A percentile compares a stretch with the other conserved stretches of the same genome.
These are phyloP conservation scores for Datisca glomerata DNA, from an alignment of 306 rosid species.

Conservation along the genomic window DNA sequence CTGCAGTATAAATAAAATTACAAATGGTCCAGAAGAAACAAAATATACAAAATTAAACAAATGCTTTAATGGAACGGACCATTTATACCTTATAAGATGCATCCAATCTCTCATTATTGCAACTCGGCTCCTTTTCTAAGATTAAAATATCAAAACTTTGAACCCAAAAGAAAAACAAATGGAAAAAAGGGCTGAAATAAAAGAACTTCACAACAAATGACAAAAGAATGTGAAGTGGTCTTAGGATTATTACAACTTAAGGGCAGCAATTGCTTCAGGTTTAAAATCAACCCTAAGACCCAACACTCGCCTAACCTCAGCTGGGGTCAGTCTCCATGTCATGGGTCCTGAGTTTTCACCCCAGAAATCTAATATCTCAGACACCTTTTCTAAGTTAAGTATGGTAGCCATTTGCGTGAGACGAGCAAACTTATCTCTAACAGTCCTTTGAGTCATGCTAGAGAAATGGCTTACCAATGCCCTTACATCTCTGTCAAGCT, in stretches of 20 bases:
- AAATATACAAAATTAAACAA: no score
- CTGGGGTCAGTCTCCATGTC: slow-evolving; percentile 98
- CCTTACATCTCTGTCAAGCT: slow-evolving; percentile 90
- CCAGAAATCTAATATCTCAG: slow-evolving; percentile 97
- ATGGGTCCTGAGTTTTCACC: slow-evolving; percentile 98
- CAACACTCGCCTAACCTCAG: slow-evolving; percentile 93
- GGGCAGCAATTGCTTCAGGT: slow-evolving; percentile 82
- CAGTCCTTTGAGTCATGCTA: slow-evolving; percentile 83
- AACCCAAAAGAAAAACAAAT: no score
- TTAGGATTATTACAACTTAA: slow-evolving; percentile 71
- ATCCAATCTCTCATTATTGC: no score
- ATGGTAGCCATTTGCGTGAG: slow-evolving; percentile 94
- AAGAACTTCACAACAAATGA: no score
- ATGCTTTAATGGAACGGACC: no score
- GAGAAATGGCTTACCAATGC: slow-evolving; percentile 94
- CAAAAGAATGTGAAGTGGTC: no score
- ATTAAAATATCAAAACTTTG: no score
- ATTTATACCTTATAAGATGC: no score
- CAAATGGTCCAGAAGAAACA: no score
- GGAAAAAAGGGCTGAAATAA: no score
- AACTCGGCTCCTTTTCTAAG: no score
- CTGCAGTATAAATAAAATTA: no score
- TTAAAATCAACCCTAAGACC: slow-evolving; percentile 87
- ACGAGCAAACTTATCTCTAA: slow-evolving; percentile 91
- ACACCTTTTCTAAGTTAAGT: slow-evolving; percentile 87